Evolutionary conservation across 805 yeast species (phyloP).

Genomic region (Jamesozyma jinghongensis): DNA sequence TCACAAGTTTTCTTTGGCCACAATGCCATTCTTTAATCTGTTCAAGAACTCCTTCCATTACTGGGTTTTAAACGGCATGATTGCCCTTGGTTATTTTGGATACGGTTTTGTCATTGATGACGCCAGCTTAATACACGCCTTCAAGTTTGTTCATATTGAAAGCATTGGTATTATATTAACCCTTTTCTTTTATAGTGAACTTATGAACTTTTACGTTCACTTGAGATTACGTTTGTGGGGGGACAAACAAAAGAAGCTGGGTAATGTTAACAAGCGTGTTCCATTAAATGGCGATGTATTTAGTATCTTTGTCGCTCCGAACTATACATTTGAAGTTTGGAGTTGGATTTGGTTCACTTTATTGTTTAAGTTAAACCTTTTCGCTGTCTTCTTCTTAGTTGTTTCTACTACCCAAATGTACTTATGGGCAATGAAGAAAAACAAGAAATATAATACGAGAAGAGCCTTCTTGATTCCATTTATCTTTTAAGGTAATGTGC

Average conservation of each 20-base stretch:
- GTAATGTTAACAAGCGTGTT: constrained; percentile 29
- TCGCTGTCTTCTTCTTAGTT: constrained; percentile 58
- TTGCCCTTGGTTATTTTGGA: constrained; percentile 41
- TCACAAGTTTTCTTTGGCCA: constrained; percentile 76
- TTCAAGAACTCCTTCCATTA: constrained; percentile 88
- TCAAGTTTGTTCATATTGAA: constrained; percentile 11
- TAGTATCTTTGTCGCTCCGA: constrained; percentile 77
- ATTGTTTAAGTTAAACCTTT: constrained; percentile 61
- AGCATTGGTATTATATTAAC: constrained; percentile 30
- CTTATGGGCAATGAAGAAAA: constrained; percentile 85
- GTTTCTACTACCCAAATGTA: constrained; percentile 80
- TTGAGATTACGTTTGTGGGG: constrained; percentile 48
- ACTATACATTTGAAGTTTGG: constrained; percentile 79
- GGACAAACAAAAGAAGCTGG: constrained; percentile 29
- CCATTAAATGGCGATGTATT: constrained; percentile 75
- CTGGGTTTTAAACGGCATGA: constrained; percentile 80
- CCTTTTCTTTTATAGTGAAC: constrained; percentile 51
- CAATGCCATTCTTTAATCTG: constrained; percentile 85
- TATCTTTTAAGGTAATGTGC: constrained; percentile 35
- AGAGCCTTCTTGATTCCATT: constrained; percentile 77
- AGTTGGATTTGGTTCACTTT: constrained; percentile 67
- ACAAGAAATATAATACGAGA: constrained; percentile 66
- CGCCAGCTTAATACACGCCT: constrained; percentile 10
- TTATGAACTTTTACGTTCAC: constrained; percentile 68
- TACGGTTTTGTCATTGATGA: constrained; percentile 34